These are phyloP conservation scores for Cryphonectria naterciae DNA, from an alignment of 2,329 filamentous ascomycete species.

Conservation along the genomic window DNA sequence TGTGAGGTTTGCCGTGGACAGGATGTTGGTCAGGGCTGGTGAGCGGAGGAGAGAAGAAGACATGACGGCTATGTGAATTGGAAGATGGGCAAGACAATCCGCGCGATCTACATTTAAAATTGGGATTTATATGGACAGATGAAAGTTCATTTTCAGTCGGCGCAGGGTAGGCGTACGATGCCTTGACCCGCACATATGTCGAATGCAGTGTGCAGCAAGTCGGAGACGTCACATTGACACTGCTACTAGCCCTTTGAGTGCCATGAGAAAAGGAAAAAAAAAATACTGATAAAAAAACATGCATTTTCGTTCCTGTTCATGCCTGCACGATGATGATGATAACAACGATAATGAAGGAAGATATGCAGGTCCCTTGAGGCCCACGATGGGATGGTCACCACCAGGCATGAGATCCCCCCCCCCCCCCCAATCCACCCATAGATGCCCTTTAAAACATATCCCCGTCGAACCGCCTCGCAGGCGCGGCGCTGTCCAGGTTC, in stretches of 20 bases:
- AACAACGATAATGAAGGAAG: neutral
- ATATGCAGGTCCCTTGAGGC: neutral
- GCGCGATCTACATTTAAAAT: too few species aligned
- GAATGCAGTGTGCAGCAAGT: neutral
- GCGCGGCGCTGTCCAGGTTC: constrained; percentile 23
- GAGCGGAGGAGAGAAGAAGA: constrained; percentile 20
- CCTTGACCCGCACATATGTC: neutral
- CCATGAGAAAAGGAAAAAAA: neutral
- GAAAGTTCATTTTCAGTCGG: neutral
- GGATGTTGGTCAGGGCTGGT: constrained; percentile 18
- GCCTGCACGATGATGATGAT: neutral
- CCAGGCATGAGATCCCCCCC: neutral
- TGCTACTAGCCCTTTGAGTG: constrained; percentile 1
- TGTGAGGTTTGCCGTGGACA: constrained; percentile 18
- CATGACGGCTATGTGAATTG: constrained; percentile 3
- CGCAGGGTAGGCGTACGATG: neutral
- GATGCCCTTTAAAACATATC: constrained; percentile 1
- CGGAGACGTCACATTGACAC: constrained; percentile 18
- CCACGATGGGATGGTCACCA: too few species aligned
- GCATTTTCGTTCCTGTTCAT: neutral
- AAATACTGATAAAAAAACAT: neutral
- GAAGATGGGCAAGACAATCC: neutral
- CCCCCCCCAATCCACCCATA: neutral
- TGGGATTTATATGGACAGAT: neutral
- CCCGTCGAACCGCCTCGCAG: constrained; percentile 22